Conservation (phyloP, 495 filamentous ascomycete genomes). For the Tuber melanosporum region DNA sequence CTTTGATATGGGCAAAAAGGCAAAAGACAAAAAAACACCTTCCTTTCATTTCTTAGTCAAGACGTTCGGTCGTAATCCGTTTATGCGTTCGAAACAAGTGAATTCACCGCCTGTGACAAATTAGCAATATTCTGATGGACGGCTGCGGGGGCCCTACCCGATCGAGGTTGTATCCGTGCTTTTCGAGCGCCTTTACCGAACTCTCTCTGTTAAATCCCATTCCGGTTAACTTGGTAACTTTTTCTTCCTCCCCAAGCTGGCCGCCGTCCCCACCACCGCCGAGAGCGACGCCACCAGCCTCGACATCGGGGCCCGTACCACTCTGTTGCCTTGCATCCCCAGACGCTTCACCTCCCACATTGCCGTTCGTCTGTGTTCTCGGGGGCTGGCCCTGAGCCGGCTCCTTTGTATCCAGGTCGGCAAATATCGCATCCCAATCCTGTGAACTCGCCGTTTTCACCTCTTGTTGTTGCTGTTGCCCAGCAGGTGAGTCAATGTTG, state of each 20-base stretch:
- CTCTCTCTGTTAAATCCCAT: slow-evolving; percentile 83
- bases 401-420: slow-evolving; percentile 54
- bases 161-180: slow-evolving; percentile 90
- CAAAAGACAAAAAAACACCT: not conserved
- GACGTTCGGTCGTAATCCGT: not conserved
- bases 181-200: slow-evolving; percentile 80
- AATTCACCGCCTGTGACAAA: not conserved
- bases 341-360: slow-evolving; percentile 32
- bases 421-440: slow-evolving; percentile 95
- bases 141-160: slow-evolving; percentile 53
- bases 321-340: slow-evolving; percentile 16
- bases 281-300: slow-evolving; percentile 43
- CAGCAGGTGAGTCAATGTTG: slow-evolving; percentile 34
- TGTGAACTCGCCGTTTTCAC: slow-evolving; percentile 49
- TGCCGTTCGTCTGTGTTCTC: slow-evolving; percentile 29
- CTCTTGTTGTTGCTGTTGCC: slow-evolving; percentile 35
- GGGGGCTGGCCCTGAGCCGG: slow-evolving; percentile 34
- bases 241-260: slow-evolving; percentile 74
- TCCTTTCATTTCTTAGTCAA: not conserved
- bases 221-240: slow-evolving; percentile 77
- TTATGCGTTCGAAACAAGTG: not conserved
- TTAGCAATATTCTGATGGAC: not conserved
- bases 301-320: slow-evolving; percentile 13
- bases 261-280: slow-evolving; percentile 67
- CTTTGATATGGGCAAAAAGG: not conserved